Evolutionary conservation across 2,329 filamentous ascomycete species (phyloP).

Genomic region (Beauveria asiatica): DNA sequence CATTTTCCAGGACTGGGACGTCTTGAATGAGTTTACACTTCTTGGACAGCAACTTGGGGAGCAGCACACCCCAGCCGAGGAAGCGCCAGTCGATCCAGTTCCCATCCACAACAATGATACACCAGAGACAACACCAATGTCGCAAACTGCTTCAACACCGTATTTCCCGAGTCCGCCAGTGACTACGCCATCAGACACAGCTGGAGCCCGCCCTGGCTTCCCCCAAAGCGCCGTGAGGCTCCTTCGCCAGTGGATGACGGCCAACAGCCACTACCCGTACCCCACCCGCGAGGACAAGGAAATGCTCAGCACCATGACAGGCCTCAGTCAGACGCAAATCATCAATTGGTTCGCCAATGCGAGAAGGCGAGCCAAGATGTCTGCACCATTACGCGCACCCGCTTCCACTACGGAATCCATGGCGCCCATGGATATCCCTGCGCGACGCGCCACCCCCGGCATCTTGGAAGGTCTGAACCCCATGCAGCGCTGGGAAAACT

Average conservation of each 20-base stretch:
- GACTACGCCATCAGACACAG: not conserved
- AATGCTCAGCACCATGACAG: constrained; percentile 61
- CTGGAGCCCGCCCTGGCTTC: constrained; percentile 27
- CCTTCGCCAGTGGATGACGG: constrained; percentile 70
- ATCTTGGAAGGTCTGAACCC: constrained; percentile 18
- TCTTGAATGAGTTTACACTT: constrained; percentile 3
- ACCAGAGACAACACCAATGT: not conserved
- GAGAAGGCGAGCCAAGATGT: constrained; percentile 66
- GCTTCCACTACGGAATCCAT: constrained; percentile 23
- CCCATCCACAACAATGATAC: not conserved
- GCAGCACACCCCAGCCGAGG: not conserved
- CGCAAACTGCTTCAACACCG: not conserved
- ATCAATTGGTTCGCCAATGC: constrained; percentile 86
- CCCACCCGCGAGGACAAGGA: constrained; percentile 77
- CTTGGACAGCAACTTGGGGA: not conserved
- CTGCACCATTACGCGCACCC: constrained; percentile 51
- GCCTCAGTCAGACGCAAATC: constrained; percentile 69
- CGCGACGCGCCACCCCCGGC: constrained; percentile 27
- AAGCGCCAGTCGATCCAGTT: not conserved
- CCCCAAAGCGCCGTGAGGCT: constrained; percentile 66
- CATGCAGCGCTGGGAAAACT: constrained; percentile 24
- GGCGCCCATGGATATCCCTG: constrained; percentile 48
- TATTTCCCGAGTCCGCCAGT: not conserved
- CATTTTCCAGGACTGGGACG: constrained; percentile 9
- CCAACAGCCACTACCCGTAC: constrained; percentile 70